Evolutionary conservation across 2,329 filamentous ascomycete species (phyloP).

Genomic region (Botrytis fabae): DNA sequence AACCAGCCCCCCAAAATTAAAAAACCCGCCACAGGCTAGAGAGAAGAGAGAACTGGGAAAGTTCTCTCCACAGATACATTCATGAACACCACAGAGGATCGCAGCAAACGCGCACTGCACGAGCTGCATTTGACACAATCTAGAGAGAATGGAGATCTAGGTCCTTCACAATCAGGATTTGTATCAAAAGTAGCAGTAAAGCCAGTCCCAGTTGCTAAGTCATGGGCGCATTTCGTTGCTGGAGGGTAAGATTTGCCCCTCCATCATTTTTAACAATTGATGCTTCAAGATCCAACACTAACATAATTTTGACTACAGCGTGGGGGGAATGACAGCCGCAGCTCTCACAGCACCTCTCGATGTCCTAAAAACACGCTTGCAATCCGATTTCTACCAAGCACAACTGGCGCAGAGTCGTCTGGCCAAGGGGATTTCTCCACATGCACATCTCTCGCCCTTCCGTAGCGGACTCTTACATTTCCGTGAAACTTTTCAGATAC

Average conservation of each 20-base stretch:
- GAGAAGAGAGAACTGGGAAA: conserved; percentile 16
- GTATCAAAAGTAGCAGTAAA: conserved; percentile 43
- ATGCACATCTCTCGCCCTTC: conserved; percentile 60
- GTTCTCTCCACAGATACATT: conserved; percentile 26
- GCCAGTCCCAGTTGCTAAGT: conserved; percentile 61
- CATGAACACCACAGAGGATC: conserved; percentile 37
- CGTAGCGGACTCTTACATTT: conserved; percentile 73
- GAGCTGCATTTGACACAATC: conserved; percentile 44
- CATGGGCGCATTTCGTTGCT: conserved; percentile 89
- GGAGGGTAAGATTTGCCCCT: conserved; percentile 66
- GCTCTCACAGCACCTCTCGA: conserved; percentile 93
- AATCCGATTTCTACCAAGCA: conserved; percentile 91
- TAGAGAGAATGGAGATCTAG: conserved; percentile 59
- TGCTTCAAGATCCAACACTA: conserved; percentile 2
- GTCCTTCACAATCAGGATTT: conserved; percentile 47
- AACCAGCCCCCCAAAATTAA: neutral
- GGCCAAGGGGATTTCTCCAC: conserved; percentile 51
- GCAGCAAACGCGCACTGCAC: conserved; percentile 25
- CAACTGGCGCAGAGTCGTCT: conserved; percentile 70
- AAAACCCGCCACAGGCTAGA: neutral
- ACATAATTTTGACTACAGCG: conserved; percentile 48
- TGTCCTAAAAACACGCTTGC: conserved; percentile 87
- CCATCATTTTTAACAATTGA: neutral
- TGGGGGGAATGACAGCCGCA: conserved; percentile 87
- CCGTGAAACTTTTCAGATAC: conserved; percentile 80